Conservation (phyloP, 352 stramenopile genomes). For the Blastocystis sp. region DNA sequence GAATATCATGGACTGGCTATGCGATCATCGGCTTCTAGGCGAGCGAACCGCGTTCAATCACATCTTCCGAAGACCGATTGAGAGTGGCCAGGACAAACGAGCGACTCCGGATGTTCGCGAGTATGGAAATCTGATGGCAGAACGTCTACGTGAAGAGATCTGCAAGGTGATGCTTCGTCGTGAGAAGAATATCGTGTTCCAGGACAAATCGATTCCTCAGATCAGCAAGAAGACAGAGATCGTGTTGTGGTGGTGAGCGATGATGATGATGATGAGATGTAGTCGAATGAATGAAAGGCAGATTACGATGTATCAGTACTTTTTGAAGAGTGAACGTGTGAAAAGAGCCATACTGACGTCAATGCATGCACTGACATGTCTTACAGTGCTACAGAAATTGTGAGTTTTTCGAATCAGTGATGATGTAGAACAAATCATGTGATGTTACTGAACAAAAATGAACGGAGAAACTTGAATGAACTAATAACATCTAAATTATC, state of each 20-base stretch:
- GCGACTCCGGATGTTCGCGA: not conserved
- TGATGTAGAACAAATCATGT: constrained; percentile 9
- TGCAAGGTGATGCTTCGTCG: not conserved
- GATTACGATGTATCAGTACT: not conserved
- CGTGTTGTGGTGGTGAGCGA: constrained; percentile 23
- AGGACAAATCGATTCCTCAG: not conserved
- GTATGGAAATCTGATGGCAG: not conserved
- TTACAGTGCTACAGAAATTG: constrained; percentile 30
- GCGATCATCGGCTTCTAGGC: constrained; percentile 42
- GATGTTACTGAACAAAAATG: constrained; percentile 19
- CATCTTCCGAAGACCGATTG: constrained; percentile 32
- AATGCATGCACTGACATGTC: not conserved
- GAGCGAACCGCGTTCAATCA: constrained; percentile 43
- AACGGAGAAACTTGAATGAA: not conserved
- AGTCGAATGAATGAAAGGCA: constrained; percentile 16
- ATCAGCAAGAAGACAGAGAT: constrained; percentile 60
- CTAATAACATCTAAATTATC: not conserved
- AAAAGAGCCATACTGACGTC: not conserved
- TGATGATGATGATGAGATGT: not conserved
- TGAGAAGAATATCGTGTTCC: not conserved
- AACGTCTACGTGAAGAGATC: not conserved
- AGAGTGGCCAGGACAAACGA: constrained; percentile 15
- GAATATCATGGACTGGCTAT: constrained; percentile 61
- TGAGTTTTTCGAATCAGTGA: not conserved
- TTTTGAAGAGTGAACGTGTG: not conserved